These are phyloP conservation scores for Eleusine coracana DNA, from an alignment of 176 grass and related monocot genomes.

Conservation along the genomic window DNA sequence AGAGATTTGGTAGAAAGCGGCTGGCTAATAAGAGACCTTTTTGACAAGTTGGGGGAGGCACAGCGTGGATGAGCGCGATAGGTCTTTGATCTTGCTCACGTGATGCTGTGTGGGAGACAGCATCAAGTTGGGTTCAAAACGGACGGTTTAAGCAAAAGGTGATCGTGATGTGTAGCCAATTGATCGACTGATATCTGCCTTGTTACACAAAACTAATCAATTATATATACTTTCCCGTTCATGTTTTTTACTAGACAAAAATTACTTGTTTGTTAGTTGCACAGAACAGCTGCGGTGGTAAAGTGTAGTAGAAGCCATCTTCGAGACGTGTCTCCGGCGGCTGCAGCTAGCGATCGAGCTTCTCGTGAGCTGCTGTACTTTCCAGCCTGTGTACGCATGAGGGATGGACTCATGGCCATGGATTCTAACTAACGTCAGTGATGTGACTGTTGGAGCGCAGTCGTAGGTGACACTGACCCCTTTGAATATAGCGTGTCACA, in stretches of 20 bases:
- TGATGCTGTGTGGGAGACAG: conserved; percentile 30
- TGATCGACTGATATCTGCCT: too few relatives aligned
- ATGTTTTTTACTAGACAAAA: too few relatives aligned
- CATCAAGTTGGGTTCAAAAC: conserved; percentile 20
- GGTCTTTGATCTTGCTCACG: conserved; percentile 33
- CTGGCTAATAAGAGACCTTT: neutral
- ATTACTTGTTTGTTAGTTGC: too few relatives aligned
- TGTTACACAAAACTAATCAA: too few relatives aligned
- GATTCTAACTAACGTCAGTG: neutral
- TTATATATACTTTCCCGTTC: too few relatives aligned
- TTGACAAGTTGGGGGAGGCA: conserved; percentile 29
- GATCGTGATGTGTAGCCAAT: conserved; percentile 40
- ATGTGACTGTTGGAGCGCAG: neutral
- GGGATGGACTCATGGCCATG: neutral
- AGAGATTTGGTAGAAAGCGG: conserved; percentile 28
- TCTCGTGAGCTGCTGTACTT: conserved; percentile 36
- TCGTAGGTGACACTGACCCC: neutral
- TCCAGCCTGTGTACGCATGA: neutral
- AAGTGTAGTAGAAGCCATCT: conserved; percentile 5
- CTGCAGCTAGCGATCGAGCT: conserved; percentile 8
- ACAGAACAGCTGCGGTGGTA: neutral
- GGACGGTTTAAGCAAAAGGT: conserved; percentile 1
- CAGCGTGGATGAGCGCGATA: neutral
- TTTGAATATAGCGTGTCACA: neutral
- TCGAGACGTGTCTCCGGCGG: conserved; percentile 13